Base-by-base conservation (phyloP, 1,139 yeast species). In the Taphrina pruni region DNA sequence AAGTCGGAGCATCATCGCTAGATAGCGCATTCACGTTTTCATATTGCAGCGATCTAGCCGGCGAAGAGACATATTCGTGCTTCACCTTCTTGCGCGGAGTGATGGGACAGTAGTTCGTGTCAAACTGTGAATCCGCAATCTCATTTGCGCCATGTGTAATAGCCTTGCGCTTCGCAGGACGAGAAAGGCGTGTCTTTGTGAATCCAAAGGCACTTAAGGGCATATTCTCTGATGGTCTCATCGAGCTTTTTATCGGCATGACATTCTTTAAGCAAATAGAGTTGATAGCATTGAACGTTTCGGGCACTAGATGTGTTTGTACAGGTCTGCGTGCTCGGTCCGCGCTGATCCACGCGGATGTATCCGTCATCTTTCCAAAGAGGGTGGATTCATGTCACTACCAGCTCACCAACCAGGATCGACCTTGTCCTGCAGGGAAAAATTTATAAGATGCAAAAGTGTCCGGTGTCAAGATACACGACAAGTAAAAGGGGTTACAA, bases 291-390 rank as follows among this genome's bases (percentile, higher is more conserved):
- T 36, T 8, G 17, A 35, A 26, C 7, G 36, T 38, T 36, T 56
- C 43, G 21, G 48, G 26, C 1, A 39, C 43, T 32, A 56, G 26
- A 35, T 21, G 39, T 17, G 50, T 56, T 20, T 56, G 60, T 14
- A 56, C 48, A 20, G 12, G 12, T 21, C 36, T 56, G 14, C 36
- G 60, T 26, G 43, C 26, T 35, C 60, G 48, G 20, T 2, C 41
- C 50, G 60, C 60, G 36, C 39, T 21, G 14, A 41, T 41, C 60
- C 60, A 56, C 3, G 32, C 36, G 12, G 54, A 21, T 11, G 54
- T 17, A 9, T 50, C 54, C 54, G 54, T 35, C 54, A 50, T 50
- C 12, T 1, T 11, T 21, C 21, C 48, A 45, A 11, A 2, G 5
- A 45, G 48, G 32, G 4, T 1, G 32, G 1, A 26, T 1, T 26